Conservation (phyloP, 176 grass and related monocot genomes). For the Cenchrus purpureus region DNA sequence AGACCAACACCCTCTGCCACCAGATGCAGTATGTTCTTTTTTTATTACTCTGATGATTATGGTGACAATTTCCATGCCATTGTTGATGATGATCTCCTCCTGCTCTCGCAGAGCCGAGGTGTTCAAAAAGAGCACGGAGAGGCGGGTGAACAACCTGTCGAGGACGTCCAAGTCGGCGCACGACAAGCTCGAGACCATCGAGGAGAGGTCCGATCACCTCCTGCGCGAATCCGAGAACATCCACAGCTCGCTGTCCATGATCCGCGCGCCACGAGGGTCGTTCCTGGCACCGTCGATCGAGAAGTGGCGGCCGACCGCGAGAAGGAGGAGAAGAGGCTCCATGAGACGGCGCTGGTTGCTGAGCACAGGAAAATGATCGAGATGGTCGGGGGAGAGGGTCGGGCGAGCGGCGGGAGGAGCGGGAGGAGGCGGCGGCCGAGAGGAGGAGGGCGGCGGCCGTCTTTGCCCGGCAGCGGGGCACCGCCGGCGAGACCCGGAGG, state of each 20-base stretch:
- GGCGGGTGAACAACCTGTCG: slow-evolving; percentile 62
- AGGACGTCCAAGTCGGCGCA: slow-evolving; percentile 45
- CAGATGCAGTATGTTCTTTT: slow-evolving; percentile 53
- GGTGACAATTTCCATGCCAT: not conserved
- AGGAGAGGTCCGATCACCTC: slow-evolving; percentile 53
- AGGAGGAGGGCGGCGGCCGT: no score
- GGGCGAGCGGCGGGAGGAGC: no score
- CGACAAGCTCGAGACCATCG: slow-evolving; percentile 55
- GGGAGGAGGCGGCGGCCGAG: no score
- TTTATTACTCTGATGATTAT: not conserved
- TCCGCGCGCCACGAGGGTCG: no score
- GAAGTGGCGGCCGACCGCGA: no score
- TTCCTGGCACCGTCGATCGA: no score
- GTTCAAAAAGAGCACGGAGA: slow-evolving; percentile 76
- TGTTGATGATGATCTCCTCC: not conserved
- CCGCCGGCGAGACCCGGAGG: no score
- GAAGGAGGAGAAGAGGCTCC: no score
- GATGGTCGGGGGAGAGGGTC: no score
- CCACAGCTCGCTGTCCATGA: slow-evolving; percentile 38
- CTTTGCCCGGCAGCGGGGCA: no score
- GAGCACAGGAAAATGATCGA: no score
- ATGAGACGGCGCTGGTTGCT: no score
- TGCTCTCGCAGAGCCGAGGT: slow-evolving; percentile 53
- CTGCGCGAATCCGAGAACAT: slow-evolving; percentile 37
- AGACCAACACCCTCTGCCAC: slow-evolving; percentile 74